A percentile compares a stretch with the other conserved stretches of the same genome.
Evolutionary conservation across 768 basidiomycete genomes (phyloP).

Genomic region (Postia placenta): DNA sequence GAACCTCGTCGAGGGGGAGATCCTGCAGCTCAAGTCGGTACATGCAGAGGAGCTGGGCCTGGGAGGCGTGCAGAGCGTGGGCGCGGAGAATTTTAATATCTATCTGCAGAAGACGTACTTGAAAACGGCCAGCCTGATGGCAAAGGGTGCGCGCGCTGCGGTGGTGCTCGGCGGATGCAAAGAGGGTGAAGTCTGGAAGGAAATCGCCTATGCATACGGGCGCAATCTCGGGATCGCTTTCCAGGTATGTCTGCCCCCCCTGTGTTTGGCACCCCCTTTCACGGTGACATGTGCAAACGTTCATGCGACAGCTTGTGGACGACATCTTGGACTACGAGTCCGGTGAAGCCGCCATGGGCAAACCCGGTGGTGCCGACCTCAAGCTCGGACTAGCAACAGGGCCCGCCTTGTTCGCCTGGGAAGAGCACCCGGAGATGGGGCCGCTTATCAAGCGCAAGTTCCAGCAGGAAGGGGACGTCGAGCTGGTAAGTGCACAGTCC

Average conservation of each 20-base stretch:
- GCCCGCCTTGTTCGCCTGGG: slow-evolving; percentile 81
- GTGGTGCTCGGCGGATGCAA: slow-evolving; percentile 81
- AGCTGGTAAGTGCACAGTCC: slow-evolving; percentile 44
- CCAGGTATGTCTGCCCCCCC: slow-evolving; percentile 53
- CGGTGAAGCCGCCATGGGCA: slow-evolving; percentile 67
- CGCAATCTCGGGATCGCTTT: slow-evolving; percentile 92
- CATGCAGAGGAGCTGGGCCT: slow-evolving; percentile 34
- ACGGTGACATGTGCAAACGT: neutral
- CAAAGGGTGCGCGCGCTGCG: slow-evolving; percentile 78
- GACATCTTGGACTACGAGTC: slow-evolving; percentile 93
- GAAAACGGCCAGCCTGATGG: slow-evolving; percentile 88
- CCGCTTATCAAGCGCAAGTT: slow-evolving; percentile 80
- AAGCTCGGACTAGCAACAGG: slow-evolving; percentile 70
- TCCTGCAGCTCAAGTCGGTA: slow-evolving; percentile 66
- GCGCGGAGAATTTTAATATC: slow-evolving; percentile 55
- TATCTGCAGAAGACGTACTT: slow-evolving; percentile 93
- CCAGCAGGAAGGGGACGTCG: slow-evolving; percentile 69
- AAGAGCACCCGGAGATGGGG: slow-evolving; percentile 72
- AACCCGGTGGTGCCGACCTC: slow-evolving; percentile 72
- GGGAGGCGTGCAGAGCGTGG: slow-evolving; percentile 24
- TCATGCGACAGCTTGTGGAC: slow-evolving; percentile 82
- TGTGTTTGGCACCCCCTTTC: neutral
- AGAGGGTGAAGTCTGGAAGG: slow-evolving; percentile 79
- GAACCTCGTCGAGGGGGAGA: slow-evolving; percentile 96
- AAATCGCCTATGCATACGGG: slow-evolving; percentile 87